phyloP scores from a whole-genome alignment of 257 asterid genomes.

The Mitragyna speciosa region DNA sequence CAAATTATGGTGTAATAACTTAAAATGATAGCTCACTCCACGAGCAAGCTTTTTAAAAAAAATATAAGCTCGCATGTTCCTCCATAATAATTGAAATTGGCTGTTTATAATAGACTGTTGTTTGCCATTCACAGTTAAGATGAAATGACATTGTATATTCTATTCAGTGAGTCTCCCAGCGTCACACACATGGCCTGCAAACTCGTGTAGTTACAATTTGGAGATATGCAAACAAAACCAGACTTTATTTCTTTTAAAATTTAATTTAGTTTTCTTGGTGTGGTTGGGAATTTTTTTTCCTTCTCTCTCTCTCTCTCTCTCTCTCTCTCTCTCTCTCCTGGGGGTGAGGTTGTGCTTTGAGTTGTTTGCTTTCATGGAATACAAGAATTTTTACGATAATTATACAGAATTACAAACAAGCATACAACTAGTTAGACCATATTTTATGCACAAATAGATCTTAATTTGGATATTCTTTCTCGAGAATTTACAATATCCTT shows the following conservation, averaged over 20 bases:
- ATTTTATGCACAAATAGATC: too few relatives aligned
- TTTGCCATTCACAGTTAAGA: neutral
- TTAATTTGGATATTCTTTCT: too few relatives aligned
- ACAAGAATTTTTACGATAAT: neutral
- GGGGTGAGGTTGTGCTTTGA: neutral
- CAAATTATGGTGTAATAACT: neutral
- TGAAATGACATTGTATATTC: neutral
- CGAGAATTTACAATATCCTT: too few relatives aligned
- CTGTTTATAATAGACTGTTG: too few relatives aligned
- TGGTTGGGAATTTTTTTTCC: too few relatives aligned
- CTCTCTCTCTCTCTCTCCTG: too few relatives aligned
- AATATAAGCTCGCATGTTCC: slow-evolving; percentile 5
- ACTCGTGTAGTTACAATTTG: neutral
- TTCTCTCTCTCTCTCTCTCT: too few relatives aligned
- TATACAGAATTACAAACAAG: too few relatives aligned
- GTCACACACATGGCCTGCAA: neutral
- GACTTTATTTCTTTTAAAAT: too few relatives aligned
- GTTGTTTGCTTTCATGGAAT: neutral
- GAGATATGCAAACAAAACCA: neutral
- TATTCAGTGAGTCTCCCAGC: neutral
- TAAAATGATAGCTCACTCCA: neutral
- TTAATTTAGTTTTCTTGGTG: too few relatives aligned
- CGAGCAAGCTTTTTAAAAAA: neutral
- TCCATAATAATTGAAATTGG: neutral
- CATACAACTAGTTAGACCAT: neutral